Base-by-base conservation (phyloP, 495 filamentous ascomycete genomes). In the Collariella sp. region DNA sequence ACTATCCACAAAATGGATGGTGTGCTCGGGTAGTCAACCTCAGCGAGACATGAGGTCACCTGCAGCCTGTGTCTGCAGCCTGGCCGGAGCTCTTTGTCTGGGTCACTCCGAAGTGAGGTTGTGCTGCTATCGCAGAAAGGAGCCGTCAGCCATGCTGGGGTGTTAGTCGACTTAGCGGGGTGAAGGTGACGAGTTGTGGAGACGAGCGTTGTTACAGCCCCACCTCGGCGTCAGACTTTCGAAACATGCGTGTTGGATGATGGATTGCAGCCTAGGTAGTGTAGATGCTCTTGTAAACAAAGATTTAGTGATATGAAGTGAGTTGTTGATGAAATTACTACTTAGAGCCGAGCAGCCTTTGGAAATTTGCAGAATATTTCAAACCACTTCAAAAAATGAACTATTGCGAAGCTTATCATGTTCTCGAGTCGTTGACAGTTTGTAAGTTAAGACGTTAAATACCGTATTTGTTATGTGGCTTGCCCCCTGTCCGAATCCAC, bases 1-100 rank as follows among this genome's bases (percentile, higher is more conserved):
- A n/a, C 35, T 16, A 40, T 34, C 42, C 16, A 23, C 9, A n/a
- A 26, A 39, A 35, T 29, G 13, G 19, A n/a, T 40, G 41, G 45
- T 29, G 48, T 40, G 52, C 53, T 49, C 49, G 44, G 53, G 42
- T 51, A 46, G 34, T 33, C 16, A 9, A 59, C 22, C 41, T 50
- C 26, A 34, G 29, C 40, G 24, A 31, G 36, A 45, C 54, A 62
- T 62, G 60, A 62, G 59, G 57, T 60, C 60, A 60, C 60, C 41
- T 29, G 50, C 45, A 52, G 53, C 48, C 42, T 20, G n/a, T 40
- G 29, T 19, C 29, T 26, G 48, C 33, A 40, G 47, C 51, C 18
- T 29, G 22, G 41, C 44, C 24, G 36, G 18, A 35, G 41, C 47
- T 50, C 46, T 46, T 41, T 43, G 38, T 26, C 16, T 18, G 11